Evolutionary conservation across 176 grass and related monocot species (phyloP).

Genomic region (Aegilops longissima): DNA sequence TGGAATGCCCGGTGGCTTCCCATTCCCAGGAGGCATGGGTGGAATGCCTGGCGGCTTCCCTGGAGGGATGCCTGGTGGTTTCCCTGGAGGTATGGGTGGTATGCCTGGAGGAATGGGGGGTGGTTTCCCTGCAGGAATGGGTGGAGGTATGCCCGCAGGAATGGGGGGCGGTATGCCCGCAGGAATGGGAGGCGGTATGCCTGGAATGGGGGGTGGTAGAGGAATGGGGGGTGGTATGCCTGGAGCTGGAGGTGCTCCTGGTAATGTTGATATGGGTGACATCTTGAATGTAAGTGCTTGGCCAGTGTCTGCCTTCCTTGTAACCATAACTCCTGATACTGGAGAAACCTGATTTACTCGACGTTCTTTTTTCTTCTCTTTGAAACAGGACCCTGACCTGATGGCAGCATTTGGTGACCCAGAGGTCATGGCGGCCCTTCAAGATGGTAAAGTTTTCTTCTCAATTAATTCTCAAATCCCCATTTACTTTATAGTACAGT

Average conservation of each 20-base stretch:
- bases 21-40: conserved; percentile 15
- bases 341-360: not conserved
- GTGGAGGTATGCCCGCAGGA: conserved; percentile 41
- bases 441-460: conserved; percentile 67
- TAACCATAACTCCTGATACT: not conserved
- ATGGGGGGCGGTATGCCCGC: not conserved
- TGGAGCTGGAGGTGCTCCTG: conserved; percentile 47
- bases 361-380: not conserved
- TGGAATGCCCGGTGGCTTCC: conserved; percentile 31
- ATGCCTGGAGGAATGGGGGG: conserved; percentile 42
- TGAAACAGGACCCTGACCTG: conserved; percentile 76
- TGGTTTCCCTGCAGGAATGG: not conserved
- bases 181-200: not conserved
- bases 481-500: not conserved
- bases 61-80: not conserved
- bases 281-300: conserved; percentile 77
- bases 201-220: not conserved
- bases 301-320: not conserved
- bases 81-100: not conserved
- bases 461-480: not conserved
- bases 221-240: not conserved
- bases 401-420: conserved; percentile 88
- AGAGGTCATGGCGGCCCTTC: conserved; percentile 87
- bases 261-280: conserved; percentile 83
- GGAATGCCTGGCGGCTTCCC: conserved; percentile 46